phyloP scores from a whole-genome alignment of 305 asterid genomes.

The Plantago coronopus region DNA sequence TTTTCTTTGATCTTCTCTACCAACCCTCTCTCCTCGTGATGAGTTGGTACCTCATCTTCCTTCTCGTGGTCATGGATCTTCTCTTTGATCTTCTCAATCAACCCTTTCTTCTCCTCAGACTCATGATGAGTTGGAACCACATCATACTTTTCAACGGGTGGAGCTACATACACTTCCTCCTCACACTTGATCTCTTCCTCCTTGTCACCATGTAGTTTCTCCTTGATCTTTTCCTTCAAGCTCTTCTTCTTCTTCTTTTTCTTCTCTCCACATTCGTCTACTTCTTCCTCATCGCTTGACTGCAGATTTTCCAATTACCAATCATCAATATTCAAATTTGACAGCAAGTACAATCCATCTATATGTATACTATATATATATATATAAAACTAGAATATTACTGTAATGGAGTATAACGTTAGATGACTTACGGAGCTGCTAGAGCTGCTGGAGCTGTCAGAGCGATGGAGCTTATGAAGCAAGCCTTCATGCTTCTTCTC shows the following conservation, averaged over 20 bases:
- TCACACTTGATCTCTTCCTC: slow-evolving; percentile 23
- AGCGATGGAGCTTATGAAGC: slow-evolving; percentile 32
- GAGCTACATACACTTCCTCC: slow-evolving; percentile 16
- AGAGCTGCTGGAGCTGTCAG: slow-evolving; percentile 40
- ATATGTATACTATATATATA: too few species aligned
- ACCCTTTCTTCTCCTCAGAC: slow-evolving; percentile 36
- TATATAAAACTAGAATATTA: neutral
- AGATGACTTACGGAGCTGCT: slow-evolving; percentile 42
- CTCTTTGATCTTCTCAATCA: slow-evolving; percentile 45
- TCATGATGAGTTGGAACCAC: neutral
- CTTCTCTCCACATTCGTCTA: slow-evolving; percentile 35
- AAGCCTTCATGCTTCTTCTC: slow-evolving; percentile 18
- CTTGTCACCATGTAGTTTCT: slow-evolving; percentile 31
- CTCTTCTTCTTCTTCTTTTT: slow-evolving; percentile 47
- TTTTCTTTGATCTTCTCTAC: slow-evolving; percentile 47
- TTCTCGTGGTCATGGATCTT: slow-evolving; percentile 39
- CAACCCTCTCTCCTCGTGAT: slow-evolving; percentile 45
- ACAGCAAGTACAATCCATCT: too few species aligned
- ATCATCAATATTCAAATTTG: neutral
- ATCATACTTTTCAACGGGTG: slow-evolving; percentile 29
- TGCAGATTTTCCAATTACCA: slow-evolving; percentile 13
- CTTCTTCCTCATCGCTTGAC: slow-evolving; percentile 54
- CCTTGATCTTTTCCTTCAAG: slow-evolving; percentile 40
- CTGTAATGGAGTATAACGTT: too few species aligned
- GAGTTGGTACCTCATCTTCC: slow-evolving; percentile 30